Evolutionary conservation across 176 grass and related monocot species (phyloP).

Genomic region (Oryza coarctata): DNA sequence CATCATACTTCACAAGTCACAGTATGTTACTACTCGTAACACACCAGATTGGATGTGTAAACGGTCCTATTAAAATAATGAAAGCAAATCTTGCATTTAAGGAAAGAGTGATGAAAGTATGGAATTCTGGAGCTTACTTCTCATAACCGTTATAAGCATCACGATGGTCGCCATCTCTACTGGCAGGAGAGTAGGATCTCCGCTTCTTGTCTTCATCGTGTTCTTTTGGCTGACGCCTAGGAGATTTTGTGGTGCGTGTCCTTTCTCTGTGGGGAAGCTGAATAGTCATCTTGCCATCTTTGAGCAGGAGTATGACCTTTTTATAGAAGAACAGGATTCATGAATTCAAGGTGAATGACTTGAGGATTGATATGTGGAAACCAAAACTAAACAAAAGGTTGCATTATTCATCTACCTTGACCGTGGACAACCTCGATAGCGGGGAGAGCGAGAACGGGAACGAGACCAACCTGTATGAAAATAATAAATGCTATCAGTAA

Average conservation of each 20-base stretch:
- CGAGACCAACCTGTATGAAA: constrained; percentile 64
- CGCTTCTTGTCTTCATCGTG: constrained; percentile 44
- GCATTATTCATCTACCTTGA: constrained; percentile 57
- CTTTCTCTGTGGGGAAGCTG: constrained; percentile 60
- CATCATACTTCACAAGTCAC: not conserved
- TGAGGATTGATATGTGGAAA: not conserved
- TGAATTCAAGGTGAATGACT: constrained; percentile 5
- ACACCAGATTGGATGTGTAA: not conserved
- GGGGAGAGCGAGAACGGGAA: constrained; percentile 74
- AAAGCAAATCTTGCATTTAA: not conserved
- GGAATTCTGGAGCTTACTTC: constrained; percentile 46
- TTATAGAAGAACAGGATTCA: not conserved
- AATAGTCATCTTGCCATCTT: constrained; percentile 59
- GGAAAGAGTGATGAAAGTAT: not conserved
- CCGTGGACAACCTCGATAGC: constrained; percentile 52
- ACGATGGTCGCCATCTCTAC: constrained; percentile 40
- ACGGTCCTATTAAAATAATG: not conserved
- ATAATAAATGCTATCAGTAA: constrained; percentile 17
- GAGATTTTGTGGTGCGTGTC: constrained; percentile 43
- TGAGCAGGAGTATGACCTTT: constrained; percentile 77
- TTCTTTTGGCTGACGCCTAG: constrained; percentile 44
- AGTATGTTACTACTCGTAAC: not conserved
- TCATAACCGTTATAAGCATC: constrained; percentile 48
- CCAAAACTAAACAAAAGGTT: not conserved
- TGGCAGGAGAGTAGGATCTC: constrained; percentile 54